Evolutionary conservation across 2,329 filamentous ascomycete species (phyloP), one percentile per base, ranked within the genome.

Genomic region (Monosporascus ibericus): DNA sequence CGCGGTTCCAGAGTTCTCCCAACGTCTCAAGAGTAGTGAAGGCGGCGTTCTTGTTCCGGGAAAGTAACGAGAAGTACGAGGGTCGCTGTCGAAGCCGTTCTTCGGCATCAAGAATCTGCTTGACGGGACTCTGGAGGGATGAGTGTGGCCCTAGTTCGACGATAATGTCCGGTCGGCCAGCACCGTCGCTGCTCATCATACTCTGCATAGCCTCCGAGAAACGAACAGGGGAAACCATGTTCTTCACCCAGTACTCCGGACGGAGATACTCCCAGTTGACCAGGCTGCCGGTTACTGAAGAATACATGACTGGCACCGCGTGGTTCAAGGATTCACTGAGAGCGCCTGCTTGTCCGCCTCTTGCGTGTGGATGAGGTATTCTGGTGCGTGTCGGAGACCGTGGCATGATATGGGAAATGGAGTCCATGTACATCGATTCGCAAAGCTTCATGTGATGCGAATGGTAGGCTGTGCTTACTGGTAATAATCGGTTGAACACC

Each of bases 361-460:
- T 14, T 6, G 2, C 20, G 18, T 56, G 52, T 34, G 58, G 60
- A 40, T 63, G 58, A 4, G 37, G 36, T 18, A 55, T 20, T 11
- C 30, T 39, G 37, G 37, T 50, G 11, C 37, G 53, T 48, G 22
- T 52, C 49, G 51, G 60, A 44, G 52, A 55, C 52, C 4, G 52
- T 14, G 50, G 55, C 38, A 42, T 48, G 37, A 62, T 52, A 25
- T 59, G 55, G 2, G 52, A 50, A 47, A 67, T 58, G n/a, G 57
- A 56, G 5, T 54, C 24, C 27, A 60, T 48, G 52, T 69, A 70
- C 3, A 51, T 36, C 2, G 38, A 40, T 11, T 62, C 63, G 11
- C 68, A 59, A 3, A 58, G 58, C 1, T 51, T 50, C 68, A 71
- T 70, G 44, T 70, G 68, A 30, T 66, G 60, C 0, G 67, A 69